Percentiles rank a stretch among this genome's conserved stretches.
These are phyloP conservation scores for Graphiopsis chlorocephala DNA, from an alignment of 2,329 filamentous ascomycete species.

Conservation along the genomic window DNA sequence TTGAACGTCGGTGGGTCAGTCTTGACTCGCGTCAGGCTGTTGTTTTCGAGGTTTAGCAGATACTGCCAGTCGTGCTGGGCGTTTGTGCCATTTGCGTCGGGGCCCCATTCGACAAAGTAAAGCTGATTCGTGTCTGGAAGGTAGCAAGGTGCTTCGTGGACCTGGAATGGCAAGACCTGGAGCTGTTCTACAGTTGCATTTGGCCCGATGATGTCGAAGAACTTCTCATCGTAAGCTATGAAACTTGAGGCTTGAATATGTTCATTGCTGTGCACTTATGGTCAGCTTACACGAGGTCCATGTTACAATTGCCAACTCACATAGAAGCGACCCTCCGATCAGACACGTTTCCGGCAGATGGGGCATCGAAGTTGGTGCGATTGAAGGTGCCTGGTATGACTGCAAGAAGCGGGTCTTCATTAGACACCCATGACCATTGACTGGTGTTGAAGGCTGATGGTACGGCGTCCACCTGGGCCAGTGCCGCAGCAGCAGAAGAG, in stretches of 20 bases:
- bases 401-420: slow-evolving; percentile 4
- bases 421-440: slow-evolving; percentile 8
- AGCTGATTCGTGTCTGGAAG: slow-evolving; percentile 27
- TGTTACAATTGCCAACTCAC: neutral
- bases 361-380: slow-evolving; percentile 9
- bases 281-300: neutral
- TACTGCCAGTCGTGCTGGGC: slow-evolving; percentile 16
- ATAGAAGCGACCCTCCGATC: neutral
- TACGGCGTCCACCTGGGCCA: neutral
- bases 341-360: slow-evolving; percentile 6
- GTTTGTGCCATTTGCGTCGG: neutral
- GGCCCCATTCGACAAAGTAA: slow-evolving; percentile 19
- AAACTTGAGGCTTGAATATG: slow-evolving; percentile 25
- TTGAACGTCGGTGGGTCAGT: slow-evolving; percentile 24
- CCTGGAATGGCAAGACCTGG: slow-evolving; percentile 22
- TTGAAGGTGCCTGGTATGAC: slow-evolving; percentile 11
- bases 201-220: slow-evolving; percentile 27
- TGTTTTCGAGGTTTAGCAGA: slow-evolving; percentile 12
- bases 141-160: slow-evolving; percentile 30
- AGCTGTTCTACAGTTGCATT: slow-evolving; percentile 27
- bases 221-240: slow-evolving; percentile 27
- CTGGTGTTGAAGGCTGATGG: neutral
- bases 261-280: neutral
- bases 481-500: neutral
- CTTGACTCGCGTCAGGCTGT: slow-evolving; percentile 16